A percentile compares a stretch with the other conserved stretches of the same genome.
phyloP scores from a whole-genome alignment of 305 asterid species.

The Fraxinus sp. region DNA sequence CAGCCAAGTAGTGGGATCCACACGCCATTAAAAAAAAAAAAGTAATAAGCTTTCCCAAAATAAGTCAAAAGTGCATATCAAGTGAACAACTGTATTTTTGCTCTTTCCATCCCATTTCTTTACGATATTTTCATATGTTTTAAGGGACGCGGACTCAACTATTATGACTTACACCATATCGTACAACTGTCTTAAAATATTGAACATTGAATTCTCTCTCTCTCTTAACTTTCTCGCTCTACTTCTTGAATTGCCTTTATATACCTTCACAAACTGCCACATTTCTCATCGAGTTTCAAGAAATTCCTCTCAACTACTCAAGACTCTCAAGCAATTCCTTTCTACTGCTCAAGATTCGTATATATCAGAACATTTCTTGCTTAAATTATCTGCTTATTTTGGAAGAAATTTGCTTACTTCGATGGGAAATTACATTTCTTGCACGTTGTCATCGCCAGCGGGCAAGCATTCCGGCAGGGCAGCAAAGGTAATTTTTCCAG shows the following conservation, averaged over 20 bases:
- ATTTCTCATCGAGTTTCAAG: neutral
- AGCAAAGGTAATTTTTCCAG: slow-evolving; percentile 52
- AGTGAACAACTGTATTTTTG: neutral
- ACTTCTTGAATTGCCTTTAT: slow-evolving; percentile 1
- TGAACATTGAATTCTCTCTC: neutral
- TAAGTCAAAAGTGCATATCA: neutral
- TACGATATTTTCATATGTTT: neutral
- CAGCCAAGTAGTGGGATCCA: neutral
- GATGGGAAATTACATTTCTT: slow-evolving; percentile 64
- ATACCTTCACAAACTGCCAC: neutral
- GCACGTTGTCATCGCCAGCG: slow-evolving; percentile 38
- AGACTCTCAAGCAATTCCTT: neutral
- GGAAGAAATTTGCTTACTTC: neutral
- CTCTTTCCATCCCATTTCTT: neutral
- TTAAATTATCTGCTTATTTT: neutral
- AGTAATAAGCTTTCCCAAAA: neutral
- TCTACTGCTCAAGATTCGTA: neutral
- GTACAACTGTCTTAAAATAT: neutral
- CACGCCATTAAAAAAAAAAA: neutral
- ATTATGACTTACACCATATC: neutral
- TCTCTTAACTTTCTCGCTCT: neutral
- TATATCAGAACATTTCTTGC: neutral
- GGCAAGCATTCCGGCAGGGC: slow-evolving; percentile 32
- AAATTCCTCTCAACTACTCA: neutral
- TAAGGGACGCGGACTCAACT: neutral